Percentiles rank a stretch among this genome's conserved stretches.
Evolutionary conservation across 179 eudicot species (phyloP).

Genomic region (Vitellaria paradoxa): DNA sequence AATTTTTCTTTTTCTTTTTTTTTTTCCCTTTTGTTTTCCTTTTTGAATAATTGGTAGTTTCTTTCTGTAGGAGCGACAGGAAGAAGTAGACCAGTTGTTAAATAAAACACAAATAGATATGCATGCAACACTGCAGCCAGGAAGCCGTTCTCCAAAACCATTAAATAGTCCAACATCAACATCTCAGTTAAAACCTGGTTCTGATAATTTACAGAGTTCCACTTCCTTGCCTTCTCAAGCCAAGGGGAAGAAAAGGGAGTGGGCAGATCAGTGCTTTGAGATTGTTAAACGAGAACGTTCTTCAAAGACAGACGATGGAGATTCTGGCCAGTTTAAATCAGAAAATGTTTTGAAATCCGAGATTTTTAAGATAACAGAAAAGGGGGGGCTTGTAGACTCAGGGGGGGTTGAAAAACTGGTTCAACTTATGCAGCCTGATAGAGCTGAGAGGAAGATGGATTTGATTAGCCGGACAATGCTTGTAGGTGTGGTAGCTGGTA

Average conservation of each 20-base stretch:
- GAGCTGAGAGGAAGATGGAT: constrained; percentile 62
- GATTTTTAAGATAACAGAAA: constrained; percentile 71
- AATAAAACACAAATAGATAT: constrained; percentile 58
- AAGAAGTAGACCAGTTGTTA: constrained; percentile 72
- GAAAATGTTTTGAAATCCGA: constrained; percentile 59
- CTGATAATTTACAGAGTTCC: constrained; percentile 59
- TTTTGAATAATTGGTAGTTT: neutral
- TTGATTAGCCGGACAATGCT: constrained; percentile 57
- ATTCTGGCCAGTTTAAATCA: constrained; percentile 40
- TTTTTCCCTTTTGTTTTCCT: no score
- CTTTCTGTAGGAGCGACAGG: constrained; percentile 64
- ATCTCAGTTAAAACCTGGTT: constrained; percentile 65
- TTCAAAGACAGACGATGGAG: constrained; percentile 56
- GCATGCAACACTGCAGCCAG: constrained; percentile 75
- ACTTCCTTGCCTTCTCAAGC: constrained; percentile 47
- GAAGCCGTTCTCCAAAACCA: constrained; percentile 79
- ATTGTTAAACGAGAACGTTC: constrained; percentile 69
- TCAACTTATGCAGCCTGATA: constrained; percentile 80
- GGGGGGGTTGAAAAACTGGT: constrained; percentile 76
- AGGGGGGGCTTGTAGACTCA: constrained; percentile 72
- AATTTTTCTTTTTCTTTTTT: neutral
- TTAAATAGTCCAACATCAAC: constrained; percentile 50
- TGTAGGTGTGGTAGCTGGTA: constrained; percentile 71
- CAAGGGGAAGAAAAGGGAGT: constrained; percentile 86
- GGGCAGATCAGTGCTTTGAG: constrained; percentile 58